Percentiles rank a stretch among this genome's conserved stretches.
Conservation (phyloP, 192 early-diverging fungal species). For the Coemansia aciculifera region DNA sequence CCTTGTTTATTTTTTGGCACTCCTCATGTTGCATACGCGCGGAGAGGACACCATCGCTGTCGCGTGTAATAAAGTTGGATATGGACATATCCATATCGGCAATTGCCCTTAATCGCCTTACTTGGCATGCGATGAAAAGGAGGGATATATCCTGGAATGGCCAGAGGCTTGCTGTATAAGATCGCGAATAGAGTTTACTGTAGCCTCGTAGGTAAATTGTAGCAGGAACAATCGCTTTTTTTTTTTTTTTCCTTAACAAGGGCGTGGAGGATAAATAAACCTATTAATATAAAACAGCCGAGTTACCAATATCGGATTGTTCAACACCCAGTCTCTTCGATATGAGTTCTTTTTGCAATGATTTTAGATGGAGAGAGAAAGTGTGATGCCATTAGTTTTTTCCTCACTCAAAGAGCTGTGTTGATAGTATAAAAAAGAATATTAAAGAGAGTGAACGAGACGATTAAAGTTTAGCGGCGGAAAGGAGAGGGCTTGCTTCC, state of each 20-base stretch:
- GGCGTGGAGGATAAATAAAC: neutral
- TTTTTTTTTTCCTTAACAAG: neutral
- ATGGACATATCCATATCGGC: neutral
- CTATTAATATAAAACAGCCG: neutral
- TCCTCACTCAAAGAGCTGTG: neutral
- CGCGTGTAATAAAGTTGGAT: neutral
- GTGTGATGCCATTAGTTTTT: neutral
- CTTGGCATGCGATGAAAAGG: neutral
- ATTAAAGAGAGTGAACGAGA: neutral
- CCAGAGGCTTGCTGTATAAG: neutral
- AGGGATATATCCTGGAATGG: neutral
- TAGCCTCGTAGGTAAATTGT: neutral
- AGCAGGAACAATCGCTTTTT: neutral
- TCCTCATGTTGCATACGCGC: neutral
- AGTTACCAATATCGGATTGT: neutral
- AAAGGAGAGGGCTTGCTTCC: constrained; percentile 18
- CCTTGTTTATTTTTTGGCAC: neutral
- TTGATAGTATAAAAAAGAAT: neutral
- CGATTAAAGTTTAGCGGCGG: constrained; percentile 33
- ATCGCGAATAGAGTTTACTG: neutral
- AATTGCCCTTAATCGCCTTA: neutral
- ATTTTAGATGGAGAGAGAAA: neutral
- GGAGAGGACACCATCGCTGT: neutral
- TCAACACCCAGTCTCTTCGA: neutral
- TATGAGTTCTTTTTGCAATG: neutral